Percentiles rank a stretch among this genome's conserved stretches.
These are phyloP conservation scores for Tuber borchii DNA, from an alignment of 495 filamentous ascomycete genomes.

Conservation along the genomic window DNA sequence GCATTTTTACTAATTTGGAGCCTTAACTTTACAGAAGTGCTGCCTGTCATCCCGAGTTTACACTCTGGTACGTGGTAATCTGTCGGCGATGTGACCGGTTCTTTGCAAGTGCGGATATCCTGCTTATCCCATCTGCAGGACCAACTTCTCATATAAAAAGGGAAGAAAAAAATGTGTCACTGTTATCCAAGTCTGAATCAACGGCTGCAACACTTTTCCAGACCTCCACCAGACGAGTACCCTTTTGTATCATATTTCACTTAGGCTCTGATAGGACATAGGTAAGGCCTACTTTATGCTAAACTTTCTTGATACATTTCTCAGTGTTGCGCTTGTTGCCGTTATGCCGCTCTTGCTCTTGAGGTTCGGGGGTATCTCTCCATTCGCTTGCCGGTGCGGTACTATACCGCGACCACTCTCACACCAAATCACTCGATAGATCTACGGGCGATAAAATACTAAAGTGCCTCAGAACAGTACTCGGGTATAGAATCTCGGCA, in stretches of 20 bases:
- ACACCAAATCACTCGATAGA: constrained; percentile 2
- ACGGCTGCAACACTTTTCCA: not conserved
- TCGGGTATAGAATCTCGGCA: not conserved
- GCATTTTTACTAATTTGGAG: not conserved
- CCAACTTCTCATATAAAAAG: not conserved
- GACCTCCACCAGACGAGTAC: not conserved
- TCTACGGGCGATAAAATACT: not conserved
- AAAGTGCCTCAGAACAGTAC: not conserved
- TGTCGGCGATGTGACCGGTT: constrained; percentile 4
- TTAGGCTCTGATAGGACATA: not conserved
- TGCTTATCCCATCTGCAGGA: constrained; percentile 1
- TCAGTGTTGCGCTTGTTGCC: not conserved
- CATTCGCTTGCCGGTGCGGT: not conserved
- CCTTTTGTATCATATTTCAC: not conserved
- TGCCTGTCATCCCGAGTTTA: constrained; percentile 1
- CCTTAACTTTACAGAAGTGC: not conserved
- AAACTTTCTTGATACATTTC: not conserved
- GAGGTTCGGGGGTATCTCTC: not conserved
- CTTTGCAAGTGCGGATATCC: constrained; percentile 6
- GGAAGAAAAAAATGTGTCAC: not conserved
- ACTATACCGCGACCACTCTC: not conserved
- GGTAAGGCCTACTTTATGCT: not conserved
- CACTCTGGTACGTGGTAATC: constrained; percentile 4
- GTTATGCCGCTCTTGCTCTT: not conserved
- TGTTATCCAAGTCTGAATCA: not conserved